Evolutionary conservation across 305 asterid genomes (phyloP), one percentile per base, ranked within the genome.

Genomic region (Petunia hybrid): DNA sequence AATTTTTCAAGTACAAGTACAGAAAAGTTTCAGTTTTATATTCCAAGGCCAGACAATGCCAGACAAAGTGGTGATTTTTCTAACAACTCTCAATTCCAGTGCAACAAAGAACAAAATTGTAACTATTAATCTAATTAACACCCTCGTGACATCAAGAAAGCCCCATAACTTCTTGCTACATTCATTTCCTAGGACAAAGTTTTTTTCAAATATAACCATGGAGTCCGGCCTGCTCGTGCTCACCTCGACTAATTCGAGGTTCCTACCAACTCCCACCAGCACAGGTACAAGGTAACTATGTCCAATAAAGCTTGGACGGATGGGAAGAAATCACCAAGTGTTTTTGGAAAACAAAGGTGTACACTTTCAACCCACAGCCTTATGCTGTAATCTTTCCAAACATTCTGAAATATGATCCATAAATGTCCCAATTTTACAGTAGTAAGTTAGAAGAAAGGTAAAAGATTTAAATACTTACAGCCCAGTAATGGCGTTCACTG

Each of bases 401-500:
- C 9, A 60, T 60, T 60, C 5, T 5, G 65, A 60, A 55, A 1
- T 13, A n/a, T 6, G 62, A 31, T 35, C 2, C 39, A 16, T 31
- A 60, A n/a, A 51, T 51, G 57, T 16, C 59, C 4, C 35, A 62
- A 35, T 62, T 62, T 35, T 62, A 35, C 16, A 69, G 13, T 62
- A 7, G 5, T 39, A 41, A 31, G 39, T 10, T 13, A 45, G 13
- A 40, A 68, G 39, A 70, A 59, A 36, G 35, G 38, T 43, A 31
- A 61, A 13, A 60, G 12, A 6, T 6, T 71, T 13, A 53, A 67
- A 83, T 41, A 89, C 97, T 85, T 87, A 94, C 98, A 84, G 95
- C 97, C 98, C 98, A 94, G 89, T 95, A 95, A 90, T 93, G 98
- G 53, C 82, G 76, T 71, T 93, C 89, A 41, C 93, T 93, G 80